phyloP scores from a whole-genome alignment of 78 protist species.

The Polysphondylium violaceum region DNA sequence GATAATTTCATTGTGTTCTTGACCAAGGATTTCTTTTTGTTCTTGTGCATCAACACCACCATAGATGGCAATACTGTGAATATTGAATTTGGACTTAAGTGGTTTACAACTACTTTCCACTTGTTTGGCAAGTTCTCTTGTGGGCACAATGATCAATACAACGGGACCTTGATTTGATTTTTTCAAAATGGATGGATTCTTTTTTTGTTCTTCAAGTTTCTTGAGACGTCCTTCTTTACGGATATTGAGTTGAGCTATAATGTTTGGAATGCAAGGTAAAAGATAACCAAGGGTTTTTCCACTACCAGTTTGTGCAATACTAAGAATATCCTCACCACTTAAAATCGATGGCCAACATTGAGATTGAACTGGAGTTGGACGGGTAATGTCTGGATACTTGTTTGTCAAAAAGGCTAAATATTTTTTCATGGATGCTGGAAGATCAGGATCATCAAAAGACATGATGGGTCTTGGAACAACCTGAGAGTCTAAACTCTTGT shows the following conservation, averaged over 20 bases:
- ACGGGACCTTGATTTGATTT: conserved; percentile 93
- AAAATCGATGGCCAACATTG: conserved; percentile 57
- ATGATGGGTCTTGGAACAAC: conserved; percentile 52
- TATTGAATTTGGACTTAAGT: conserved; percentile 85
- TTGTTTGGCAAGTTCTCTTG: conserved; percentile 98
- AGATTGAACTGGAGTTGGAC: conserved; percentile 89
- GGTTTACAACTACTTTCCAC: conserved; percentile 92
- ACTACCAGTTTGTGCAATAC: conserved; percentile 96
- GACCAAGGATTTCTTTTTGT: conserved; percentile 93
- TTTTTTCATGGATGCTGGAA: conserved; percentile 32
- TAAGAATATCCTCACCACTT: conserved; percentile 70
- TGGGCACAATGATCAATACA: conserved; percentile 96
- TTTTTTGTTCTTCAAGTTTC: background rate
- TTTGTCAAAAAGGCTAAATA: conserved; percentile 20
- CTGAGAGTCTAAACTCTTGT: background rate
- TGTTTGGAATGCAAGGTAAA: conserved; percentile 91
- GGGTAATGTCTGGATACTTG: conserved; percentile 46
- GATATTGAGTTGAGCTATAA: conserved; percentile 39
- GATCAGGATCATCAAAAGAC: conserved; percentile 25
- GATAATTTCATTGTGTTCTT: conserved; percentile 94
- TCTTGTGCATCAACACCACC: conserved; percentile 96
- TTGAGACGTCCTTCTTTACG: background rate
- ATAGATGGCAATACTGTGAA: conserved; percentile 91
- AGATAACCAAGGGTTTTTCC: conserved; percentile 99
- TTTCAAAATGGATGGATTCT: background rate